phyloP scores from a whole-genome alignment of 139 green algal genomes.

The Limnomonas spitsbergensis region DNA sequence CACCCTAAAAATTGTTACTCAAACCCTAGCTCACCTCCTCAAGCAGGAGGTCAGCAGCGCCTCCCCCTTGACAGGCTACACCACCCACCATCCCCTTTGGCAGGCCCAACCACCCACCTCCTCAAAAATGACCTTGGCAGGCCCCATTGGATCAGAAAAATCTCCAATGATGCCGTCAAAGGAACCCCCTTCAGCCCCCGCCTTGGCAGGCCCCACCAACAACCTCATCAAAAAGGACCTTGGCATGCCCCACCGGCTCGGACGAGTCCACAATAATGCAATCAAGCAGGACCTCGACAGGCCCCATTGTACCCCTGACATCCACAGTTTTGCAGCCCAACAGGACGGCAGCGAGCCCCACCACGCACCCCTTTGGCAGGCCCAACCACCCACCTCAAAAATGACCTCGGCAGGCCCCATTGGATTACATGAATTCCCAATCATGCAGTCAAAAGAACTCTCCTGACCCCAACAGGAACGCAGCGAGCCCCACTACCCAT shows the following conservation, averaged over 20 bases:
- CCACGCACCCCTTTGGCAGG: no score
- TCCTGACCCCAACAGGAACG: no score
- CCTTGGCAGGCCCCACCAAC: no score
- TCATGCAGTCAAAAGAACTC: slow-evolving; percentile 90
- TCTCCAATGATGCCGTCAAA: slow-evolving; percentile 99
- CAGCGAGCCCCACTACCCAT: no score
- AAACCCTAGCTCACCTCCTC: slow-evolving; percentile 78
- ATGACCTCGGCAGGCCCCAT: slow-evolving; percentile 90
- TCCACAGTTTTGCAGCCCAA: no score
- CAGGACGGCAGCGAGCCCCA: no score
- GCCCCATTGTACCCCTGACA: no score
- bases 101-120: slow-evolving; percentile 64
- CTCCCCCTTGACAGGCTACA: no score
- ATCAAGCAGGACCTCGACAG: slow-evolving; percentile 87
- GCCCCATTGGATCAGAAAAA: slow-evolving; percentile 93
- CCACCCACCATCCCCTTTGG: no score
- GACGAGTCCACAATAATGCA: slow-evolving; percentile 97
- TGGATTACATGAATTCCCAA: slow-evolving; percentile 97
- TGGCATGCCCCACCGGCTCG: slow-evolving; percentile 90
- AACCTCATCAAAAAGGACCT: slow-evolving; percentile 87
- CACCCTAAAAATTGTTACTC: no score
- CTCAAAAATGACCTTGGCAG: slow-evolving; percentile 87
- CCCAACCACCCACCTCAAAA: slow-evolving; percentile 73
- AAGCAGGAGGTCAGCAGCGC: slow-evolving; percentile 88
- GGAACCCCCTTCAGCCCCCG: slow-evolving; percentile 44